Evolutionary conservation across 495 filamentous ascomycete genomes (phyloP), one percentile per base, ranked within the genome.

Genomic region (Thozetella sp.): DNA sequence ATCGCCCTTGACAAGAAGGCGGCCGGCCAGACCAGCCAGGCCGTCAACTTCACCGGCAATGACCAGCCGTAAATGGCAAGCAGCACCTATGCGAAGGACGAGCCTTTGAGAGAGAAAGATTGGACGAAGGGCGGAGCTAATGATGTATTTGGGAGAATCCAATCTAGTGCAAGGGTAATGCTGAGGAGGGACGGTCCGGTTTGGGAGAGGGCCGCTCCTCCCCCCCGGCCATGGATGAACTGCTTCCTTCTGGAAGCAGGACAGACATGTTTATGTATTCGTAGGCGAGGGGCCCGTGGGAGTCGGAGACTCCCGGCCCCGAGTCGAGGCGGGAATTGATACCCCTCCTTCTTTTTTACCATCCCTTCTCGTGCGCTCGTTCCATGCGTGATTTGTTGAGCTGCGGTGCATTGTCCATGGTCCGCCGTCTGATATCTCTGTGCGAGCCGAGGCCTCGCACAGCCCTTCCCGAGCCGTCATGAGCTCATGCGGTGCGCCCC

Each of bases 1-100:
- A 68, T 83, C 51, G 58, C 66, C 54, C 56, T 73, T 6, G 76
- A 78, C 61, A 53, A 68, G 67, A 67, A 65, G 26, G 66, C 68
- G 2, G 73, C 70, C 12, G 76, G 76, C 1, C 59, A 77, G 64
- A 40, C 54, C 53, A 71, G 65, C 43, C 51, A 60, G 61, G 59
- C 57, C 26, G 68, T 79, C 3, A 30, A 70, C 22, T 79, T 79
- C 45, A 48, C 43, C 43, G 43, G 43, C n/a, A 19, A 11, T n/a
- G 43, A 48, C 43, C 12, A 48, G 43, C 9, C 43, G 43, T 48
- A 48, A 48, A 20, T n/a, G n/a, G n/a, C n/a, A 9, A 37, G 30
- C 30, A 6, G 6, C 30, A 37, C 15, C 15, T 6, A 15, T 6
- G 15, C 15, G 30, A 6, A 6, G 30, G 6, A 37, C 6, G 30